phyloP scores from a whole-genome alignment of 805 yeast species.

The Suhomyces canberraensis region DNA sequence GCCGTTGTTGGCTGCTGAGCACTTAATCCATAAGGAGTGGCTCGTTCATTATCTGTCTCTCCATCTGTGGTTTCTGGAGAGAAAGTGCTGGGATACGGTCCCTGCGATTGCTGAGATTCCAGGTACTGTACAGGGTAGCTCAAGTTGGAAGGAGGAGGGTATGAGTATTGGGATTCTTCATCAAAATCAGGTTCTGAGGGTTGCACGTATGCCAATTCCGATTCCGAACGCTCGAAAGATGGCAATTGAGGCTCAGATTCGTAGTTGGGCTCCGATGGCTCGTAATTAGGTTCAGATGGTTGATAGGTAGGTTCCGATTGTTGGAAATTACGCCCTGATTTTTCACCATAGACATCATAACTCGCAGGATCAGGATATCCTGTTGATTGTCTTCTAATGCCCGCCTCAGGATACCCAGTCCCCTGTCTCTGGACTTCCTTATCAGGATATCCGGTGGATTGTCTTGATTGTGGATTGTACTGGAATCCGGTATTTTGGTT shows the following conservation, averaged over 20 bases:
- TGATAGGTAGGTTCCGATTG: not conserved
- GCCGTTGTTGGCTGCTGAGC: not conserved
- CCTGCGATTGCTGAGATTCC: not conserved
- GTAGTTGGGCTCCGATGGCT: not conserved
- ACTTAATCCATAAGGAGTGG: not conserved
- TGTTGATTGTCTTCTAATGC: constrained; percentile 3
- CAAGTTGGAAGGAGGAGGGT: constrained; percentile 2
- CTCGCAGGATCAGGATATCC: constrained; percentile 6
- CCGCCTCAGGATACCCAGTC: not conserved
- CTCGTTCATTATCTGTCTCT: constrained; percentile 7
- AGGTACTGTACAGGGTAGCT: constrained; percentile 5
- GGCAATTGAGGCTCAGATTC: not conserved
- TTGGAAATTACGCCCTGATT: not conserved
- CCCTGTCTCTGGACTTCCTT: not conserved
- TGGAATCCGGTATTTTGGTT: constrained; percentile 3
- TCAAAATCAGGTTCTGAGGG: constrained; percentile 11
- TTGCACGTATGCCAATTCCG: too few relatives aligned
- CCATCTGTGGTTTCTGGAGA: constrained; percentile 8
- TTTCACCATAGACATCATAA: not conserved
- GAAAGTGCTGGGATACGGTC: constrained; percentile 3
- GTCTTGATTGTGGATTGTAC: not conserved
- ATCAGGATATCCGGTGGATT: constrained; percentile 5
- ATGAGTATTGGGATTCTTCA: not conserved
- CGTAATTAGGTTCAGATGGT: not conserved
- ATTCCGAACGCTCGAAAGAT: not conserved